phyloP scores from a whole-genome alignment of 306 rosid species.

The Medicago arabica region DNA sequence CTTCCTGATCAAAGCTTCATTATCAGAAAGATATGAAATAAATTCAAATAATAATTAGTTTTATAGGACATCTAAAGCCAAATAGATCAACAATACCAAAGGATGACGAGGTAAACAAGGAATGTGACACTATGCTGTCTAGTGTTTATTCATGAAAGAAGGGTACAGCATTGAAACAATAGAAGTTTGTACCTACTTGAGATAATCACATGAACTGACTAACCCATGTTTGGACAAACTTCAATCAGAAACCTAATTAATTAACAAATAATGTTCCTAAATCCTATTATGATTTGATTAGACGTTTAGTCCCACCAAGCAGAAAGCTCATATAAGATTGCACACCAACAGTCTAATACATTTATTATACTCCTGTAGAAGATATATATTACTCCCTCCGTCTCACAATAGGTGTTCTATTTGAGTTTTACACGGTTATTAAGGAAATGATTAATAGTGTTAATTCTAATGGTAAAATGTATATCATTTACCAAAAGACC shows the following conservation, averaged over 20 bases:
- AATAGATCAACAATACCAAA: conserved; percentile 11
- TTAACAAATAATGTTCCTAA: background rate
- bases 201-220: background rate
- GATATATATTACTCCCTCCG: background rate
- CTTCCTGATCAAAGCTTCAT: conserved; percentile 65
- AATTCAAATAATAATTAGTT: conserved; percentile 30
- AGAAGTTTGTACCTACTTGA: background rate
- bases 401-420: too few relatives aligned
- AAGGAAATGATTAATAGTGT: too few relatives aligned
- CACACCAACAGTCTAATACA: background rate
- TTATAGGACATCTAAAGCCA: conserved; percentile 11
- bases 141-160: background rate
- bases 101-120: conserved; percentile 12
- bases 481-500: too few relatives aligned
- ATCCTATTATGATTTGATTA: background rate
- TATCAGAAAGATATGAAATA: conserved; percentile 31
- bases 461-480: too few relatives aligned
- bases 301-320: background rate
- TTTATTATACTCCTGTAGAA: background rate
- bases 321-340: conserved; percentile 5
- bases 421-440: too few relatives aligned
- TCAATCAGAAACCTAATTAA: background rate
- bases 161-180: background rate
- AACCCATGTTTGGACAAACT: background rate
- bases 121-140: background rate